A percentile compares a stretch with the other conserved stretches of the same genome.
Conservation (phyloP, 352 stramenopile genomes). For the Pythium aquatile region DNA sequence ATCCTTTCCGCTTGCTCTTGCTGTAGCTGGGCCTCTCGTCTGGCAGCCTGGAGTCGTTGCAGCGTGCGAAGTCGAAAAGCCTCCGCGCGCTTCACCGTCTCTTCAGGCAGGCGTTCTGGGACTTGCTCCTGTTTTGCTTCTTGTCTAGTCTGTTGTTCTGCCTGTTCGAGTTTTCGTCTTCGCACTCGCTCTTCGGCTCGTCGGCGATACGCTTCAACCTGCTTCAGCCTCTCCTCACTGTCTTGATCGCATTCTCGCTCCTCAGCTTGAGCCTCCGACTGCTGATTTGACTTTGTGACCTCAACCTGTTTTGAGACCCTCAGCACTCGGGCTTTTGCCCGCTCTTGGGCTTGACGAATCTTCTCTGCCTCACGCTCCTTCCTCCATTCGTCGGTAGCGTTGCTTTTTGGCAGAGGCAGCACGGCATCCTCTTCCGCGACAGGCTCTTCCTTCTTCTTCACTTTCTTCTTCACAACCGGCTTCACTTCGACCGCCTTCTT, state of each 20-base stretch:
- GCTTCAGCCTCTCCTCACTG: slow-evolving; percentile 28
- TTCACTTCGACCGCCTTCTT: not conserved
- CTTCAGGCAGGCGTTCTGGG: slow-evolving; percentile 11
- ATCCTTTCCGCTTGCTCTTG: not conserved
- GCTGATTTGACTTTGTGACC: slow-evolving; percentile 23
- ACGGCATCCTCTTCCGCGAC: slow-evolving; percentile 6
- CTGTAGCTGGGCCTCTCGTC: slow-evolving; percentile 9
- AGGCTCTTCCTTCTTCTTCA: slow-evolving; percentile 13
- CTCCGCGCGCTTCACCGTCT: slow-evolving; percentile 9
- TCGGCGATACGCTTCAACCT: slow-evolving; percentile 39
- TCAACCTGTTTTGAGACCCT: slow-evolving; percentile 45
- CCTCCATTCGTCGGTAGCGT: slow-evolving; percentile 30
- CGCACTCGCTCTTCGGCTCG: slow-evolving; percentile 51
- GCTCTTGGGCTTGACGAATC: slow-evolving; percentile 59
- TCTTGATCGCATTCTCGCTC: not conserved
- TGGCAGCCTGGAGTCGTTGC: slow-evolving; percentile 22
- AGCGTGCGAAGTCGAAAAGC: slow-evolving; percentile 19
- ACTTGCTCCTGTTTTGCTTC: slow-evolving; percentile 4
- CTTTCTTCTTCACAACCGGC: slow-evolving; percentile 1
- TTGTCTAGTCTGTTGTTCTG: slow-evolving; percentile 6
- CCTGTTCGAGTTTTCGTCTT: slow-evolving; percentile 26
- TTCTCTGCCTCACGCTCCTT: slow-evolving; percentile 37
- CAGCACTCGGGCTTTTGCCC: slow-evolving; percentile 44
- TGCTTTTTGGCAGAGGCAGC: slow-evolving; percentile 29
- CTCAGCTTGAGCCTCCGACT: not conserved